phyloP scores from a whole-genome alignment of 805 yeast species.

The Naumovozyma baii region DNA sequence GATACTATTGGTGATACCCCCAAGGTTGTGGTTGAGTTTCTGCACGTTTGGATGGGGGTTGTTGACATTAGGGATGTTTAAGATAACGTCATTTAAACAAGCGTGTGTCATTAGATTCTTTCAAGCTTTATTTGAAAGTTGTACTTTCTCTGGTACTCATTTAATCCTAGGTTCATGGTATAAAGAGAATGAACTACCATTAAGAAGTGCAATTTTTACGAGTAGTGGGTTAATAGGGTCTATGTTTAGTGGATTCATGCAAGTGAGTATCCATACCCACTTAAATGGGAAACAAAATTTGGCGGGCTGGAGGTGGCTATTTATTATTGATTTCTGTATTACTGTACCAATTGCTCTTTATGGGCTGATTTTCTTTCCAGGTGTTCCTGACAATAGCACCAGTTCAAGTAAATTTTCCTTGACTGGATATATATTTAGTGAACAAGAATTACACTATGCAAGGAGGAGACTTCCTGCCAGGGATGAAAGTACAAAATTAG shows the following conservation, averaged over 20 bases:
- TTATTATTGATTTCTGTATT: constrained; percentile 49
- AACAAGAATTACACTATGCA: constrained; percentile 36
- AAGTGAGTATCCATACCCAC: constrained; percentile 41
- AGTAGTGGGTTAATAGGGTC: constrained; percentile 46
- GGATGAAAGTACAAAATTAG: constrained; percentile 32
- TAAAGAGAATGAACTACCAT: constrained; percentile 39
- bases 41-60: constrained; percentile 50
- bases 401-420: constrained; percentile 14
- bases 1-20: constrained; percentile 42
- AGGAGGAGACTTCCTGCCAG: constrained; percentile 35
- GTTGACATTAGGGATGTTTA: constrained; percentile 43
- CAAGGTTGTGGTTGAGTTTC: constrained; percentile 46
- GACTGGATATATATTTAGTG: constrained; percentile 31
- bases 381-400: constrained; percentile 37
- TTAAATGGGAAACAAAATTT: constrained; percentile 41
- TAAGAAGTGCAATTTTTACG: constrained; percentile 46
- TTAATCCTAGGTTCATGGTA: constrained; percentile 47
- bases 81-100: constrained; percentile 38
- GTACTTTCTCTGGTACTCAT: constrained; percentile 48
- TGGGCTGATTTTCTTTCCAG: constrained; percentile 53
- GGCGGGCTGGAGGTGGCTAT: constrained; percentile 62
- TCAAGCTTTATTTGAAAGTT: constrained; percentile 51
- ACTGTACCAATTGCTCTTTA: constrained; percentile 49
- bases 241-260: constrained; percentile 48
- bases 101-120: constrained; percentile 51